Base-by-base conservation (phyloP, 306 rosid species). In the Citrullus colocynthis region DNA sequence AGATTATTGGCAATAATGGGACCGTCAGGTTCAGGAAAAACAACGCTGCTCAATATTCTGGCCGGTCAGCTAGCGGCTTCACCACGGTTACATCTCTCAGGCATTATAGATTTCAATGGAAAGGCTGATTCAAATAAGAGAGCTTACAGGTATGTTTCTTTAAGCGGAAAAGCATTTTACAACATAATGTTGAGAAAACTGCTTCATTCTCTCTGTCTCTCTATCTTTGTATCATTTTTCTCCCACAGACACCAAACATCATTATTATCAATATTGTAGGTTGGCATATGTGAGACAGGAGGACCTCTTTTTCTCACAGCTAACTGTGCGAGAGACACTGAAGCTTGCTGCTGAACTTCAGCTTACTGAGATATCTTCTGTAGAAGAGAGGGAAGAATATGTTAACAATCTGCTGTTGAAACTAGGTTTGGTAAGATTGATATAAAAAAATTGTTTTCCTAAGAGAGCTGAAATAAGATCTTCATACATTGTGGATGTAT, bases 1-100 rank as follows among this genome's bases (percentile, higher is more conserved):
- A 89, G 93, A 63, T 78, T 95, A 24, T 70, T 92, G 64, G 98
- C 98, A 54, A 88, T 95, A 59, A 89, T 95, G 97, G 98, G 98
- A 52, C 98, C 98, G n/a, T 95, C 97, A 11, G 98, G 97, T 58
- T 92, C 98, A 9, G 98, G 98, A 80, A 95, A 95, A 87, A 95
- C 98, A 75, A 90, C 96, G 16, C 77, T 95, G 91, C 93, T 95
- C 10, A 90, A 92, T 80, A 86, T 92, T 83, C 92, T 95, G 28
- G 93, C 96, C 1, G 95, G 96, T 78, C 96, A 90, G 90, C 87
- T 90, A 39, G 65, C 83, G 28, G 96, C 97, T 30, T 90, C 96
- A 7, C 78, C 89, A 7, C 76, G 88, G 66, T 78, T 90, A 76
- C 90, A 84, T 81, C 85, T 95, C 82, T 86, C 88, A 11, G 98